Base-by-base conservation (phyloP, 2,329 filamentous ascomycete species). In the Thielaviopsis punctulata region DNA sequence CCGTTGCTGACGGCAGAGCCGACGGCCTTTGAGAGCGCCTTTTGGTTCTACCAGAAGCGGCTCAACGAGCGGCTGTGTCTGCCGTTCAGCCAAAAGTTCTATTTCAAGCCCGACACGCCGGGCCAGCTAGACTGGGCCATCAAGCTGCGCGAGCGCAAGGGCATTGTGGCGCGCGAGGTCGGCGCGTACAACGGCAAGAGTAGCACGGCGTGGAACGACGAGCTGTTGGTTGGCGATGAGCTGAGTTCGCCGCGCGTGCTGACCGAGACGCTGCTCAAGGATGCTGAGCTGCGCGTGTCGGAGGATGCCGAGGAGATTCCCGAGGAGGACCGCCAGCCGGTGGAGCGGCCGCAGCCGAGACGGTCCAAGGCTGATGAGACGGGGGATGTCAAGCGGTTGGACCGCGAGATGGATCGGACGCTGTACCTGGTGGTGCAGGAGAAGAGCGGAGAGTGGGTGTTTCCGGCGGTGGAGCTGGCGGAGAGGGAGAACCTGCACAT, bases 31-130 rank as follows among this genome's bases (percentile, higher is more conserved):
- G 92, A 98, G 68, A 84, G 87, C 63, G 76, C 90, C 57, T 96
- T 84, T 69, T 95, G 84, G 73, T 88, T 98, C 65, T 98, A 98
- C 71, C 92, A 98, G 70, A 90, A 90, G 61, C 87, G 92, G 13
- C 76, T 98, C 56, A 95, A 96, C 67, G 92, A 98, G 73, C 85
- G 92, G 44, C 75, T 95, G 50, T 80, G 82, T 19, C 76, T 92
- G 4, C 86, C 89, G 1, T 98, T 96, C 66, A 84, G 84, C 53
- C 80, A 85, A 59, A 85, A 85, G 64, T 92, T 96, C 69, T 98
- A 94, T 75, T 94, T 89, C 77, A 94, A 94, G 72, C 81, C 81
- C 59, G 86, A 86, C 63, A 94, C 89, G 10, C 82, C 88, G 1
- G 75, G 79, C 8, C 85, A 89, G 58, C 72, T 87, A 49, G 89